Percentiles rank a stretch among this genome's conserved stretches.
These are phyloP conservation scores for Capronia epimyces DNA, from an alignment of 2,329 filamentous ascomycete species.

Conservation along the genomic window DNA sequence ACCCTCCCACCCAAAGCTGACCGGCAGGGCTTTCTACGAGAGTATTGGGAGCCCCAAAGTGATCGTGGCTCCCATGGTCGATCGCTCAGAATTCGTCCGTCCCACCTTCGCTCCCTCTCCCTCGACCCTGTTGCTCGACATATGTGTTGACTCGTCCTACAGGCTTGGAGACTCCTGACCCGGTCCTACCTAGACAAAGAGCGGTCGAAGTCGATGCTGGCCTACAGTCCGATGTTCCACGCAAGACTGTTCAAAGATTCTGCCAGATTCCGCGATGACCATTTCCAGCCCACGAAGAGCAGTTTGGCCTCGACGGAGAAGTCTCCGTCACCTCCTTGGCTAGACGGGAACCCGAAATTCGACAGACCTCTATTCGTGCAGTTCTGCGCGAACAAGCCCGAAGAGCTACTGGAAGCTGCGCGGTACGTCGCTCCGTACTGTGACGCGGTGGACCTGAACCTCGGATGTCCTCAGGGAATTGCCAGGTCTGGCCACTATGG, in stretches of 20 bases:
- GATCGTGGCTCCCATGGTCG: conserved; percentile 94
- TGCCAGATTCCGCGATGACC: conserved; percentile 66
- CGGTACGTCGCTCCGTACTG: conserved; percentile 75
- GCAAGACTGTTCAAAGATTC: conserved; percentile 79
- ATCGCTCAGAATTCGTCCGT: conserved; percentile 93
- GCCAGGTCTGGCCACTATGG: conserved; percentile 87
- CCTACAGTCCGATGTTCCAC: conserved; percentile 95
- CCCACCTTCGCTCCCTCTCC: conserved; percentile 10
- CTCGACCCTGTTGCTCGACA: background rate
- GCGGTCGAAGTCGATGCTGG: conserved; percentile 62
- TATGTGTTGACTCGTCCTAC: conserved; percentile 20
- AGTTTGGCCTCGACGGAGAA: conserved; percentile 32
- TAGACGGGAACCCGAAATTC: conserved; percentile 79
- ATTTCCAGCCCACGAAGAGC: conserved; percentile 67
- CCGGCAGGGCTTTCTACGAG: conserved; percentile 87
- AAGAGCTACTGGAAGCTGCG: conserved; percentile 58
- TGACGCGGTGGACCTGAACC: conserved; percentile 84
- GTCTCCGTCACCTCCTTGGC: conserved; percentile 47
- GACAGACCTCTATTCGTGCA: conserved; percentile 93
- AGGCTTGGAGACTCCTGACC: conserved; percentile 97
- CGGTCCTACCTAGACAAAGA: conserved; percentile 76
- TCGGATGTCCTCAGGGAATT: conserved; percentile 95
- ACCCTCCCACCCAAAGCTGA: conserved; percentile 52
- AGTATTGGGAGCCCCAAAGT: conserved; percentile 88
- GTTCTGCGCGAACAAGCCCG: conserved; percentile 63